These are phyloP conservation scores for Artemisia princeps DNA, from an alignment of 140 eudicot genomes.

Conservation along the genomic window DNA sequence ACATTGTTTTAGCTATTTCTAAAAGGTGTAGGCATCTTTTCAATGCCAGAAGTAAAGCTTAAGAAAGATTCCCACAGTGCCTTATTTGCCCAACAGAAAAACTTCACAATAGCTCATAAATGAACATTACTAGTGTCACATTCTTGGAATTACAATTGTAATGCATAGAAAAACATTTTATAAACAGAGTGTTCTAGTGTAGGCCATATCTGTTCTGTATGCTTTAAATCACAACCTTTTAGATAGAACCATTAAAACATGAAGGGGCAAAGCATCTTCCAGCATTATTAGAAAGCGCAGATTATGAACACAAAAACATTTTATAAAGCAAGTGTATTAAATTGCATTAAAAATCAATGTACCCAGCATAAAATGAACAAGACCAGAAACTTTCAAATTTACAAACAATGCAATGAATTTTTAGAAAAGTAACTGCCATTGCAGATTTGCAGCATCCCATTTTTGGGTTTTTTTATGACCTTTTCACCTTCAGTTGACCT, in stretches of 20 bases:
- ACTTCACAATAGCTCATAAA: conserved; percentile 3
- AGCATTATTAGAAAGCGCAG: neutral
- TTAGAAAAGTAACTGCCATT: no score
- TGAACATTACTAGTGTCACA: neutral
- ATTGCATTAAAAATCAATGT: neutral
- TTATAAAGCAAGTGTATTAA: no score
- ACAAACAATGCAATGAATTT: no score
- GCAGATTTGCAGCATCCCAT: no score
- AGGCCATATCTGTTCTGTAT: no score
- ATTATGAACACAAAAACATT: no score
- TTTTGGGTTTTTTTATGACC: no score
- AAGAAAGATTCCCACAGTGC: conserved; percentile 8
- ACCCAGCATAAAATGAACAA: neutral
- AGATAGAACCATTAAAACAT: neutral
- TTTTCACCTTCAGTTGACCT: no score
- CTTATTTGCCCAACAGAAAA: neutral
- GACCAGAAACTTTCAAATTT: neutral
- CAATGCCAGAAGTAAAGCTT: neutral
- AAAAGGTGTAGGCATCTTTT: neutral
- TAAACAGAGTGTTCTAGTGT: no score
- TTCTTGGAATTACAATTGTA: neutral
- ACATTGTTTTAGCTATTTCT: conserved; percentile 6
- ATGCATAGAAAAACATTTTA: conserved; percentile 1
- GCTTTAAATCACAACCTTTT: neutral
- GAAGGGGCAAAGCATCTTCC: conserved; percentile 13